A percentile compares a stretch with the other conserved stretches of the same genome.
phyloP scores from a whole-genome alignment of 225 moss, liverwort and hornwort genomes.

The Pseudisothecium myosuroides region DNA sequence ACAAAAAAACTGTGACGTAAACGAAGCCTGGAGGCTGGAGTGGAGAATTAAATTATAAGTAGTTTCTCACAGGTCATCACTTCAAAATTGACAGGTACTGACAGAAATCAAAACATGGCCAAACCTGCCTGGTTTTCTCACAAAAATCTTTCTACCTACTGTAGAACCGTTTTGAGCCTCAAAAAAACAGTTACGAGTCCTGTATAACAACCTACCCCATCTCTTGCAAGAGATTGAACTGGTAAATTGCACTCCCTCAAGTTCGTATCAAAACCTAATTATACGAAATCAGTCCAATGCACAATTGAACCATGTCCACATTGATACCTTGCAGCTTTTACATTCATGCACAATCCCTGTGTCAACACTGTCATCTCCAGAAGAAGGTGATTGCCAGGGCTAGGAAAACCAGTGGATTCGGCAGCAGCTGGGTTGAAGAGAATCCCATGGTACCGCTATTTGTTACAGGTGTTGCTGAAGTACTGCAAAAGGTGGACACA shows the following conservation, averaged over 20 bases:
- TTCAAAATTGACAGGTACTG: background rate
- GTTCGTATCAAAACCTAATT: background rate
- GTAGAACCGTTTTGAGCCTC: background rate
- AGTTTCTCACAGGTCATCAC: background rate
- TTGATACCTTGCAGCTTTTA: background rate
- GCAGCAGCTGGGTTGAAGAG: background rate
- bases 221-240: background rate
- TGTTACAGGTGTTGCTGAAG: background rate
- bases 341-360: background rate
- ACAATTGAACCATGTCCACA: background rate
- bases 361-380: conserved; percentile 13
- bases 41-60: background rate
- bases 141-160: background rate
- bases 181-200: too few relatives aligned
- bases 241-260: background rate
- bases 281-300: background rate
- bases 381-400: background rate
- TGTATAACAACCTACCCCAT: background rate
- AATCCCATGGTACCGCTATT: background rate
- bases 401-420: background rate
- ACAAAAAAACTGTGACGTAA: background rate
- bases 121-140: background rate
- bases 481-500: background rate
- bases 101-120: background rate
- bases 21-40: background rate